Conservation (phyloP, 306 rosid genomes). For the Hippophae rhamnoides region DNA sequence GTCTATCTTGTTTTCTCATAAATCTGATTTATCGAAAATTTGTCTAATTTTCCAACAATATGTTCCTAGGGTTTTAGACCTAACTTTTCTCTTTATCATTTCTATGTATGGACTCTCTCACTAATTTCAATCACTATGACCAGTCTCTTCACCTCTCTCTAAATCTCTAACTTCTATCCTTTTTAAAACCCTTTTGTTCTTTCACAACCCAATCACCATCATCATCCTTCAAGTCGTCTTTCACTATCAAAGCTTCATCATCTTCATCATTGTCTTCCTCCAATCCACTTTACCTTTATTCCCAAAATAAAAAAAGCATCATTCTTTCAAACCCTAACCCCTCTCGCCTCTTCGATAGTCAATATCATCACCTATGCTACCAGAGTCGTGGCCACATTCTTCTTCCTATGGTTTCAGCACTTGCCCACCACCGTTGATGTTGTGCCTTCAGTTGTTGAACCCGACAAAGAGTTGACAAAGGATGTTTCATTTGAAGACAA, state of each 20-base stretch:
- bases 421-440: constrained; percentile 34
- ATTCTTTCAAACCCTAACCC: constrained; percentile 28
- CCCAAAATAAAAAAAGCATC: constrained; percentile 24
- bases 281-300: constrained; percentile 10
- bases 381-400: constrained; percentile 41
- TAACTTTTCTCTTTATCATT: background rate
- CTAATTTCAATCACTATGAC: constrained; percentile 25
- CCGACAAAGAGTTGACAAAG: constrained; percentile 18
- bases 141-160: constrained; percentile 40
- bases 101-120: constrained; percentile 66
- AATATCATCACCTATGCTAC: constrained; percentile 37
- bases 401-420: constrained; percentile 36
- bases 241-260: constrained; percentile 30
- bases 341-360: constrained; percentile 25
- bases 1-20: no score
- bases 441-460: constrained; percentile 20
- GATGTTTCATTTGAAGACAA: constrained; percentile 19
- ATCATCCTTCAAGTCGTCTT: constrained; percentile 18
- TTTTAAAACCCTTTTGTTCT: constrained; percentile 26
- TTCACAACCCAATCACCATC: constrained; percentile 16
- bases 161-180: constrained; percentile 35
- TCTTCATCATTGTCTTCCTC: constrained; percentile 4
- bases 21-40: no score
- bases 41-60: no score
- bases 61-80: constrained; percentile 12